These are phyloP conservation scores for Parietichytrium sp. DNA, from an alignment of 108 stramenopile species.

Conservation along the genomic window DNA sequence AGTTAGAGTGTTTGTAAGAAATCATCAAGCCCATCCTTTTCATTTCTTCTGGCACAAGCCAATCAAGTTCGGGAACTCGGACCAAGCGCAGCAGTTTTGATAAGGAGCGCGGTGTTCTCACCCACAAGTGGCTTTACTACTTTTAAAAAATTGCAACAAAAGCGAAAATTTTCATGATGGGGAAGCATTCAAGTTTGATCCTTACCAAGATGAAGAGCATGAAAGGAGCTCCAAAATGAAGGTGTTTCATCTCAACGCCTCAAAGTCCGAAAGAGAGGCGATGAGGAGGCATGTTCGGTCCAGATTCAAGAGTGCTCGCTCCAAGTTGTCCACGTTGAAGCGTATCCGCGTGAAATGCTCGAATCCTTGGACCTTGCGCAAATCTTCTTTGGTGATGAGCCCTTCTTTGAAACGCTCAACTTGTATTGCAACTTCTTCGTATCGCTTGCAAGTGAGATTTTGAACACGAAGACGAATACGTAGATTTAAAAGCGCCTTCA, in stretches of 20 bases:
- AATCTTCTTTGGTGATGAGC: too few species aligned
- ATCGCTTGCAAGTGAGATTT: neutral
- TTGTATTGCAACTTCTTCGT: neutral
- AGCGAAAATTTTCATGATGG: too few species aligned
- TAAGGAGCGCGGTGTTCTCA: neutral
- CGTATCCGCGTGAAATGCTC: conserved; percentile 1
- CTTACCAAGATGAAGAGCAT: too few species aligned
- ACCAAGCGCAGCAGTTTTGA: neutral
- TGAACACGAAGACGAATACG: neutral
- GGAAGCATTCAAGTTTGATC: too few species aligned
- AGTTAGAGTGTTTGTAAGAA: too few species aligned
- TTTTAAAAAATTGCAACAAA: neutral
- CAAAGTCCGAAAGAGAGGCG: too few species aligned
- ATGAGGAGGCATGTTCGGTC: neutral
- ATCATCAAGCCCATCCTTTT: neutral
- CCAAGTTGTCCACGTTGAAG: neutral
- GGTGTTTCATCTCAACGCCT: too few species aligned
- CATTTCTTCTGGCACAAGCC: neutral
- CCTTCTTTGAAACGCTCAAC: too few species aligned
- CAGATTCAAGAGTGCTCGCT: neutral
- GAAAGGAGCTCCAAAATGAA: too few species aligned
- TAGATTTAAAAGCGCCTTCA: neutral
- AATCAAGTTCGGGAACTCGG: neutral
- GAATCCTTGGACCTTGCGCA: neutral
- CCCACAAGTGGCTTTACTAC: neutral